Evolutionary conservation across 2,329 filamentous ascomycete species (phyloP).

Genomic region (Phyllosticta citrichinensis): DNA sequence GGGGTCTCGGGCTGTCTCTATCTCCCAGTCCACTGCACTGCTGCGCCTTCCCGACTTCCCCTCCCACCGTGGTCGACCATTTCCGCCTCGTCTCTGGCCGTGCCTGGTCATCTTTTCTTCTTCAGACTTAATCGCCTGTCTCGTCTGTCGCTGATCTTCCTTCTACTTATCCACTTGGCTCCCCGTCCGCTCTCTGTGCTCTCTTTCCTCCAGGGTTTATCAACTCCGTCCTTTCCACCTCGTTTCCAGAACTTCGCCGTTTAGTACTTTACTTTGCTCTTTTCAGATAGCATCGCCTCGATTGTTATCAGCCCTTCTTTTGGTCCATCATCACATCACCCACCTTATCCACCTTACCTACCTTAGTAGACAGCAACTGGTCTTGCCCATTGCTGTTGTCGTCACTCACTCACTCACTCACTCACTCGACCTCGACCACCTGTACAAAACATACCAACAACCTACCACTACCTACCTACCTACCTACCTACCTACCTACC

Average conservation of each 20-base stretch:
- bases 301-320: constrained; percentile 31
- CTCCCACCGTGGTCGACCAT: constrained; percentile 18
- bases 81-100: constrained; percentile 27
- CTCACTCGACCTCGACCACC: not conserved
- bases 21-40: constrained; percentile 25
- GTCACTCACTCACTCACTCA: constrained; percentile 29
- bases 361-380: constrained; percentile 31
- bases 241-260: constrained; percentile 22
- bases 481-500: too few relatives aligned
- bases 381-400: constrained; percentile 27
- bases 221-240: constrained; percentile 30
- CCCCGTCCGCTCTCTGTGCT: constrained; percentile 26
- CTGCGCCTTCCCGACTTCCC: constrained; percentile 24
- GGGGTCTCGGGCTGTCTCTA: constrained; percentile 18
- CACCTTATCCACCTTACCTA: not conserved
- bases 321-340: constrained; percentile 10
- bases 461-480: not conserved
- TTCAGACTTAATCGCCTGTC: constrained; percentile 28
- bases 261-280: constrained; percentile 21
- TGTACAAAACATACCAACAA: constrained; percentile 7
- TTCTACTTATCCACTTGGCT: constrained; percentile 29
- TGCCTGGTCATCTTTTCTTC: constrained; percentile 35
- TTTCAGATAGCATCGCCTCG: constrained; percentile 23
- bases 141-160: constrained; percentile 29
- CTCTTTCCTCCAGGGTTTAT: constrained; percentile 31